Evolutionary conservation across 2,329 filamentous ascomycete genomes (phyloP), one percentile per base, ranked within the genome.

Genomic region (Gaeumannomyces tritici): DNA sequence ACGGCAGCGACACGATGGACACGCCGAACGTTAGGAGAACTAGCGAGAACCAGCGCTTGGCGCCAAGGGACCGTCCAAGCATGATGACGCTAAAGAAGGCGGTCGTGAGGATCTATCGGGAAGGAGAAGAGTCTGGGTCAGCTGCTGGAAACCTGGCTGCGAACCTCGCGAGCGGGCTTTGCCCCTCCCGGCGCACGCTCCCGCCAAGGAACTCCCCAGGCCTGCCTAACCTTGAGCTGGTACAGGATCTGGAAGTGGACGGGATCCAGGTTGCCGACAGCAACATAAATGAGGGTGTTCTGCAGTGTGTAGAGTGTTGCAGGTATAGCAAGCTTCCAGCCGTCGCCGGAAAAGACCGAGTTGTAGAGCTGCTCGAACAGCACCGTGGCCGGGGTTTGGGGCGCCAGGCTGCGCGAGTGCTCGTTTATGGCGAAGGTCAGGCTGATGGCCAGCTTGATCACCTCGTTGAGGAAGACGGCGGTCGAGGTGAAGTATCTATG

Each of bases 401-500:
- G 86, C 7, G 91, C 89, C 11, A 91, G 80, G 11, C 85, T 89
- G 68, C 85, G 83, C 24, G 92, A 93, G 61, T 91, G 88, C 68
- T 97, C 93, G 79, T 96, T 91, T 60, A 97, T 83, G 57, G 91
- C 89, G 73, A 97, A 88, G 7, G 90, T 91, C 55, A 97, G 79
- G 68, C 90, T 96, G 62, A 98, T 86, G 51, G 87, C 84, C 42
- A 98, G 83, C 76, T 98, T 98, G 69, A 97, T 83, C 58, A 96
- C 83, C 76, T 99, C 95, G 74, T 93, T 95, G 66, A 98, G 81
- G 73, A 98, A 91, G 62, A 99, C 91, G 56, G 93, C 93, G 12
- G 95, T 98, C 55, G 93, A 97, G 54, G 93, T 88, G 69, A 95
- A 91, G 75, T 97, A 98, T 72, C 93, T 88, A 71, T 93, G 90